Percentiles rank a stretch among this genome's conserved stretches.
phyloP scores from a whole-genome alignment of 176 grass and related monocot genomes.

The Juncus effusus region DNA sequence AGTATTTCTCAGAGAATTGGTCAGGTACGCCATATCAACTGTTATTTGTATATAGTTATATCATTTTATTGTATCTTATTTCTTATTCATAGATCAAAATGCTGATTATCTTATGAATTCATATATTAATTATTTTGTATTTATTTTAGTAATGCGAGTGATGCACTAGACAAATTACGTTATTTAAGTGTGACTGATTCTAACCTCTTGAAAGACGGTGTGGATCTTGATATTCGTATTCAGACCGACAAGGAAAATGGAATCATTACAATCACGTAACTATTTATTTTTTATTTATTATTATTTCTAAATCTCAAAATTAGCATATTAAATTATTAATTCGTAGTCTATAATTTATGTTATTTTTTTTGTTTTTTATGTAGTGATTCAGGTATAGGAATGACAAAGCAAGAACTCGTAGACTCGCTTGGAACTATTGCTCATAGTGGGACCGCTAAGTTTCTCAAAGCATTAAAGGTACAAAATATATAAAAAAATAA shows the following conservation, averaged over 20 bases:
- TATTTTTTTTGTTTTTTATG: conserved; percentile 19
- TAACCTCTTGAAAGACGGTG: conserved; percentile 79
- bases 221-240: conserved; percentile 81
- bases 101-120: background rate
- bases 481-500: background rate
- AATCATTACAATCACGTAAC: conserved; percentile 85
- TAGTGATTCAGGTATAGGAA: conserved; percentile 96
- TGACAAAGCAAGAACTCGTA: conserved; percentile 91
- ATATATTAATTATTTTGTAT: conserved; percentile 6
- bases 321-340: background rate
- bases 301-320: background rate
- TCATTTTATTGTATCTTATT: conserved; percentile 3
- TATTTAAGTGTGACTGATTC: conserved; percentile 90
- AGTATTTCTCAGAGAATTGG: conserved; percentile 87
- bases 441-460: conserved; percentile 95
- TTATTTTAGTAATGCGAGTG: conserved; percentile 77
- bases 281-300: background rate
- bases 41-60: background rate
- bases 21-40: conserved; percentile 49
- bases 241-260: conserved; percentile 88
- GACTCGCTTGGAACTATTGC: conserved; percentile 93
- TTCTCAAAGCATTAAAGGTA: conserved; percentile 92
- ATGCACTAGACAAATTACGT: conserved; percentile 94
- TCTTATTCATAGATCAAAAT: background rate
- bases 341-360: background rate